phyloP scores from a whole-genome alignment of 495 filamentous ascomycete species.

The Podospora comata region DNA sequence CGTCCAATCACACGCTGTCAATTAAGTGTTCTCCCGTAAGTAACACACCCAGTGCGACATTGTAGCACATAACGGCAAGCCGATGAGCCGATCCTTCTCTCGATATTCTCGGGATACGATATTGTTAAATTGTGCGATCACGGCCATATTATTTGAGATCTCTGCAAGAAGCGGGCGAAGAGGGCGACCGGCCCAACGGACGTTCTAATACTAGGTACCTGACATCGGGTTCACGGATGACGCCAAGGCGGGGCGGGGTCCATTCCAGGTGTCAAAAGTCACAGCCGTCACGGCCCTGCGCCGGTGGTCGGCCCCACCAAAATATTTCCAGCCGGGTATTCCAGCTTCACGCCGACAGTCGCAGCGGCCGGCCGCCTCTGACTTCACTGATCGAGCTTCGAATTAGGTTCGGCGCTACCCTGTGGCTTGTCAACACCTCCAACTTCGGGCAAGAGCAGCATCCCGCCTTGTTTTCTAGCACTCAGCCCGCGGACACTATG shows the following conservation, averaged over 20 bases:
- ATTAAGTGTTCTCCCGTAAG: background rate
- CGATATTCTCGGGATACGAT: background rate
- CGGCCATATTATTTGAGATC: background rate
- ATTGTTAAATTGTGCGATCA: background rate
- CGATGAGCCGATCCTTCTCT: background rate
- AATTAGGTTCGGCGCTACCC: background rate
- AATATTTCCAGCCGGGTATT: background rate
- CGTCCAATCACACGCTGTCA: constrained; percentile 5
- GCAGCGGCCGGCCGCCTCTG: background rate
- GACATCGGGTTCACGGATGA: background rate
- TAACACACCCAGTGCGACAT: background rate
- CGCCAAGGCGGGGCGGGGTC: background rate
- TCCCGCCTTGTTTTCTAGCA: background rate
- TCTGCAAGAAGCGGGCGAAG: background rate
- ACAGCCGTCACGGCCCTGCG: background rate
- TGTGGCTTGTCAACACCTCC: background rate
- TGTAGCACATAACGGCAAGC: background rate
- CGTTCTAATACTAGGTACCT: background rate
- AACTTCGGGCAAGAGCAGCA: background rate
- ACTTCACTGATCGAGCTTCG: background rate
- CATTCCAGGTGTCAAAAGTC: background rate
- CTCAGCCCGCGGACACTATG: background rate
- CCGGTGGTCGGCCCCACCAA: background rate
- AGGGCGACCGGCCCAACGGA: background rate
- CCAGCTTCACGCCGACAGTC: background rate